Conservation (phyloP, 2,329 filamentous ascomycete genomes). For the Ceratocystis papillata region DNA sequence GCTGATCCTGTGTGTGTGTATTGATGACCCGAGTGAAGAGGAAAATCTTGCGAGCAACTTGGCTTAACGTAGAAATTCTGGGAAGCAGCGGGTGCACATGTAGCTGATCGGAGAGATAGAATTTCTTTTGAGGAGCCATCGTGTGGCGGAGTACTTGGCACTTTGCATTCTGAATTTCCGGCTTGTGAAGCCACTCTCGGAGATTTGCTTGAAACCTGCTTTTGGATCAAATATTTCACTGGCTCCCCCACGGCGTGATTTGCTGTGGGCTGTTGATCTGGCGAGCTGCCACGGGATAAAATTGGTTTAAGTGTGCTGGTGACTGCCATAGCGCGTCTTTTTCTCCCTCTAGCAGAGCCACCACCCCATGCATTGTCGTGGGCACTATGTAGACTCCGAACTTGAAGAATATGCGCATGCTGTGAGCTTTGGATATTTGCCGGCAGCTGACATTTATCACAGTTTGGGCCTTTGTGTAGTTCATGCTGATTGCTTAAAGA, state of each 20-base stretch:
- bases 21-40: not conserved
- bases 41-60: not conserved
- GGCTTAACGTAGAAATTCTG: too few relatives aligned
- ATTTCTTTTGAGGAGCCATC: too few relatives aligned
- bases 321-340: not conserved
- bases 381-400: not conserved
- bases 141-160: too few relatives aligned
- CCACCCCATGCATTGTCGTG: not conserved
- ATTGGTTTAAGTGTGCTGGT: not conserved
- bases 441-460: not conserved
- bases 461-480: slow-evolving; percentile 38
- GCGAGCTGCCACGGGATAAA: not conserved
- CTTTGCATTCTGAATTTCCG: too few relatives aligned
- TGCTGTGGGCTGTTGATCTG: not conserved
- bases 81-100: too few relatives aligned
- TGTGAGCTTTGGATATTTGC: not conserved
- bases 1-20: not conserved
- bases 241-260: not conserved
- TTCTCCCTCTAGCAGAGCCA: not conserved
- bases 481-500: slow-evolving; percentile 58
- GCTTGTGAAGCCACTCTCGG: not conserved
- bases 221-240: not conserved
- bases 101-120: too few relatives aligned
- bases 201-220: not conserved
- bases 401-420: not conserved